Base-by-base conservation (phyloP, 1,139 yeast species). In the Sugiyamaella japonica region DNA sequence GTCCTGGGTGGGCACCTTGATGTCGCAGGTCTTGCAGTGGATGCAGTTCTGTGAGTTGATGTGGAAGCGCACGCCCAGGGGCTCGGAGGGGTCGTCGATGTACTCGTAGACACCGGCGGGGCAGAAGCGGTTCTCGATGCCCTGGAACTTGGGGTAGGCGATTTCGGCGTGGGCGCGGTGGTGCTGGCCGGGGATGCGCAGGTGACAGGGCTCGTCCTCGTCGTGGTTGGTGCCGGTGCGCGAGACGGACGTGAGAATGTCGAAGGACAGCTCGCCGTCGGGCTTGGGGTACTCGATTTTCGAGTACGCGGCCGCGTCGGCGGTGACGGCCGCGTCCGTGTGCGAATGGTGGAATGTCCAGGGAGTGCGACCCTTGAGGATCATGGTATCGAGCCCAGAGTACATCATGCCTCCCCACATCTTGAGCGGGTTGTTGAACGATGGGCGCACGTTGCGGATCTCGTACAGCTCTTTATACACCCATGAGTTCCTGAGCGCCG, bases 41-140 rank as follows among this genome's bases (percentile, higher is more conserved):
- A 93, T 90, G 75, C 99, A 93, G 73, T 93, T 93, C 71, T 93
- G 99, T 20, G 96, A 81, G 73, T 93, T 93, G 71, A 93, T 91
- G 70, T 89, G 95, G 74, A 93, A 91, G 65, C 83, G 80, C 31
- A 89, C 95, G 3, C 95, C 95, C 6, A 71, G 67, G 7, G 70
- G 67, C 53, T 81, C 79, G 12, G 68, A 68, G 52, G 80, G 83
- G 66, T 87, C 95, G 58, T 86, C 86, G 25, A 89, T 77, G 66
- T 89, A 93, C 72, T 93, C 99, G 70, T 93, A 93, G 10, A 93
- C 99, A 25, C 99, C 99, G 20, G 99, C 99, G 7, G 99, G 99
- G 68, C 99, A 93, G 75, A 93, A 93, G 58, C 95, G 77, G 66
- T 83, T 85, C 71, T 93, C 99, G 16, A 93, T 78, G 13, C 99